Evolutionary conservation across 1,139 yeast genomes (phyloP), one percentile per base, ranked within the genome.

Genomic region (Suhomyces ambrosiae): DNA sequence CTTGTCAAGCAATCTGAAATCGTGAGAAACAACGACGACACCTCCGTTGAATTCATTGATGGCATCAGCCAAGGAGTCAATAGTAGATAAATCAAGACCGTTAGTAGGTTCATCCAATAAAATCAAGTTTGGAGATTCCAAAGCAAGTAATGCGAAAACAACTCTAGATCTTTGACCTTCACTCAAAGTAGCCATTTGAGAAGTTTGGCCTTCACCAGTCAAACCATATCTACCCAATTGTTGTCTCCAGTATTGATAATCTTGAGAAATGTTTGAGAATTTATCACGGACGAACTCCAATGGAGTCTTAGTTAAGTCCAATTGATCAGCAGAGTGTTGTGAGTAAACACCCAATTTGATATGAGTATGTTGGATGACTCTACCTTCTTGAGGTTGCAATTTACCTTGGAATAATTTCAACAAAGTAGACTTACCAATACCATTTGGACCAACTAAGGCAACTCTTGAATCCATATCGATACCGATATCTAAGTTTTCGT

Each of bases 131-230:
- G 99, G 98, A 49, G 86, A 76, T 71, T 92, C 97, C 53, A 92
- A 78, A 33, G 98, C 98, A 58, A 92, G 78, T 54, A 92, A 75
- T 14, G 98, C 98, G 60, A 92, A 94, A 44, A 92, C 98, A 50
- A 92, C 98, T 72, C 98, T 85, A 47, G 97, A 89, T 76, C 97
- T 86, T 78, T 92, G 97, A 65, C 99, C 99, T 74, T 92, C 98
- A 13, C 97, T 89, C 51, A 94, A 74, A 15, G 98, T 92, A 50
- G 96, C 97, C 97, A 92, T 94, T 65, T 87, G 90, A 35, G 97
- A 88, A 45, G 97, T 92, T 76, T 92, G 98, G 49, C 95, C 95
- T 71, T 92, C 97, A 72, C 98, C 98, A 49, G 97, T 90, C 60
- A 94, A 80, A 72, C 98, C 98, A 60, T 86, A 92, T 71, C 97